Evolutionary conservation across 768 basidiomycete species (phyloP), one percentile per base, ranked within the genome.

Genomic region (Termitomyces sp.): DNA sequence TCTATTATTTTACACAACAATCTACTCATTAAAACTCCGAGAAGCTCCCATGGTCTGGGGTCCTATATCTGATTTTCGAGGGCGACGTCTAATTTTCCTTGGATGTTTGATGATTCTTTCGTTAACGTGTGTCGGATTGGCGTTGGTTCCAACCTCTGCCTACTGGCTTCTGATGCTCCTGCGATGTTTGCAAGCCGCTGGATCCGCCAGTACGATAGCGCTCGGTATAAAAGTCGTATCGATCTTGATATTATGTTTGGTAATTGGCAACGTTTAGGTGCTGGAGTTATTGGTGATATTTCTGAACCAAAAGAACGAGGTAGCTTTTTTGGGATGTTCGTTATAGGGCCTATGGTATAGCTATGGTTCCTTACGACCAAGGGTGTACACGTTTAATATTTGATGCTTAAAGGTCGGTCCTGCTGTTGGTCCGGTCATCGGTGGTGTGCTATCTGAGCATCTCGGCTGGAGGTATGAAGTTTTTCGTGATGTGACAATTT

Each of bases 141-240:
- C 81, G 0, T 69, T 80, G 8, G 75, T 77, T 22, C 80, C 81
- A 1, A 77, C 77, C 3, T 75, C 74, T 4, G 87, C 79, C 4
- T 94, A 89, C 68, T 93, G 89, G 90, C 73, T 91, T 6, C 74
- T 94, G 12, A 79, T 94, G 75, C 63, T 94, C 16, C 78, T 95
- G n/a, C 82, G 93, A 24, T 90, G 88, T 60, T 39, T 93, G 3
- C 92, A 94, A 75, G 86, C 89, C 2, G 79, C 85, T 3, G 91
- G 92, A 1, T 90, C 87, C 2, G 88, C 91, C 0, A 89, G 89
- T 58, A 90, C 88, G 0, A 78, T 91, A 60, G 89, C 89, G 0
- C 75, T 93, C 22, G 89, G 89, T 82, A 67, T 44, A 6, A 3
- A 31, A 45, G 68, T 66, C 31, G n/a, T 8, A 36, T 20, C 30